Conservation (phyloP, 2,329 filamentous ascomycete species). For the Arachnomyces sp. region DNA sequence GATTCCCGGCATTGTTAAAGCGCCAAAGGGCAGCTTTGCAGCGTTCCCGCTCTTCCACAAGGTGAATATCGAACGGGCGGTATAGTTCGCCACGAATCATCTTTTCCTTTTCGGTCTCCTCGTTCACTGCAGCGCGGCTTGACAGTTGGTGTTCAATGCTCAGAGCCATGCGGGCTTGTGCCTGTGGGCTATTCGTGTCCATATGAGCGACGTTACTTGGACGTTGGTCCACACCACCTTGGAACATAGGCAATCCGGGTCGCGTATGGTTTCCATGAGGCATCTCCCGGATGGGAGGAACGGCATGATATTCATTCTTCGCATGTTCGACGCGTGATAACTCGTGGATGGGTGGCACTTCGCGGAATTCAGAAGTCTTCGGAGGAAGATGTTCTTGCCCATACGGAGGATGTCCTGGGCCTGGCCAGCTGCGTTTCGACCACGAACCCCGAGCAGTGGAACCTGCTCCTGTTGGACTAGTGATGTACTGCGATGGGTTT, state of each 20-base stretch:
- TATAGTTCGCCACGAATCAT: constrained; percentile 80
- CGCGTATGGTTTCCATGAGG: constrained; percentile 30
- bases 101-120: constrained; percentile 69
- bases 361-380: constrained; percentile 33
- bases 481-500: constrained; percentile 29
- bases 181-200: constrained; percentile 35
- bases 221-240: constrained; percentile 30
- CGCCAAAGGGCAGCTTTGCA: constrained; percentile 75
- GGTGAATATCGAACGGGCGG: constrained; percentile 67
- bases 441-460: constrained; percentile 28
- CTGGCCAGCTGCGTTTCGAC: constrained; percentile 34
- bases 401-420: constrained; percentile 29
- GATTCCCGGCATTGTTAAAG: constrained; percentile 79
- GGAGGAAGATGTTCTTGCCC: constrained; percentile 26
- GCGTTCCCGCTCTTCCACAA: constrained; percentile 75
- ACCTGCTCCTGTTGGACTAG: constrained; percentile 30
- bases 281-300: constrained; percentile 35
- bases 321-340: constrained; percentile 28
- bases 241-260: constrained; percentile 30
- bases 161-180: constrained; percentile 36
- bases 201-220: constrained; percentile 25
- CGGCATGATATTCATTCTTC: constrained; percentile 34
- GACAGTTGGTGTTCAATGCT: constrained; percentile 30
- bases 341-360: constrained; percentile 34
- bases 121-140: constrained; percentile 32